Evolutionary conservation across 2,329 filamentous ascomycete species (phyloP).

Genomic region (Colletotrichum melonis): DNA sequence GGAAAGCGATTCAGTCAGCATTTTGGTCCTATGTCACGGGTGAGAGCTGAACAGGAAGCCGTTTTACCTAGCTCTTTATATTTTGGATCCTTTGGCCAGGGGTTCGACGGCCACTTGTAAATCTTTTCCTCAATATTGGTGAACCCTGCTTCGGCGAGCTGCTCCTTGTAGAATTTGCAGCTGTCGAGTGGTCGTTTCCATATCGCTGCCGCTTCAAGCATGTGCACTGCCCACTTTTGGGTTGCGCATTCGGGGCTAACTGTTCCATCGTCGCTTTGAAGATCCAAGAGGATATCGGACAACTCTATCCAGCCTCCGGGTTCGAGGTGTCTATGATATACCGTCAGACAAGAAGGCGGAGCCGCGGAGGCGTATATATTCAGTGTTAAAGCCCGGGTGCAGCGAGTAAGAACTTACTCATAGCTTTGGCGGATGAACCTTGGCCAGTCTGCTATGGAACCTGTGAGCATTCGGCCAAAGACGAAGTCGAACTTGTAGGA

Average conservation of each 20-base stretch:
- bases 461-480: slow-evolving; percentile 52
- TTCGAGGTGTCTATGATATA: slow-evolving; percentile 42
- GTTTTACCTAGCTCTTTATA: slow-evolving; percentile 61
- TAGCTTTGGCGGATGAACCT: slow-evolving; percentile 50
- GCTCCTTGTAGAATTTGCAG: slow-evolving; percentile 44
- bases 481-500: slow-evolving; percentile 53
- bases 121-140: slow-evolving; percentile 59
- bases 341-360: no score
- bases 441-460: slow-evolving; percentile 48
- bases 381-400: no score
- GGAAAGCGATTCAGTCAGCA: background rate
- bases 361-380: no score
- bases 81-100: slow-evolving; percentile 62
- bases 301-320: slow-evolving; percentile 58
- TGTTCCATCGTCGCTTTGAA: slow-evolving; percentile 55
- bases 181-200: slow-evolving; percentile 45
- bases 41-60: background rate
- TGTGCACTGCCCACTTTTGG: slow-evolving; percentile 46
- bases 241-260: slow-evolving; percentile 40
- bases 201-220: slow-evolving; percentile 45
- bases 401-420: slow-evolving; percentile 36
- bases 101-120: slow-evolving; percentile 61
- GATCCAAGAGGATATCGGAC: slow-evolving; percentile 53
- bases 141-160: slow-evolving; percentile 64
- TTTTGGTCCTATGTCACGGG: background rate